These are phyloP conservation scores for Hypoxylon perforatum DNA, from an alignment of 495 filamentous ascomycete species.

Conservation along the genomic window DNA sequence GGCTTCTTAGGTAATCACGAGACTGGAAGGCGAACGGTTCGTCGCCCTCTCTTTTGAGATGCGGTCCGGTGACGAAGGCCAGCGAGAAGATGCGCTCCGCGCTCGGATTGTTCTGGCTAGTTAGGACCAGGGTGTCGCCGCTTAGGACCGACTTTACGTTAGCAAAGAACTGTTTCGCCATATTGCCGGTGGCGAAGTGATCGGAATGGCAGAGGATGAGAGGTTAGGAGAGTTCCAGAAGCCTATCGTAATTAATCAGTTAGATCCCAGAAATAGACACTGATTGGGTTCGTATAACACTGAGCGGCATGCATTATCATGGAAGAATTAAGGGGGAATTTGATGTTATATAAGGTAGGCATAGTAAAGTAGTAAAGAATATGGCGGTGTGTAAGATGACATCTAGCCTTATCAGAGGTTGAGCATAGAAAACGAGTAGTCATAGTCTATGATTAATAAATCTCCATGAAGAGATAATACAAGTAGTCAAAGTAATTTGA, in stretches of 20 bases:
- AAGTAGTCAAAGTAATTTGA: not conserved
- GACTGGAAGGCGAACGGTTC: conserved; percentile 93
- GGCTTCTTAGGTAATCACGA: conserved; percentile 86
- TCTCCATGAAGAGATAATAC: not conserved
- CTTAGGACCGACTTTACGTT: conserved; percentile 94
- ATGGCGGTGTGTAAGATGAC: conserved; percentile 8
- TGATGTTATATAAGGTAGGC: conserved; percentile 1
- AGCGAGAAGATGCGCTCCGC: conserved; percentile 86
- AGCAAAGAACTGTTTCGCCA: conserved; percentile 64
- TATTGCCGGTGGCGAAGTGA: conserved; percentile 38
- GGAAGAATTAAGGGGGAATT: not conserved
- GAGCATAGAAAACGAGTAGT: not conserved
- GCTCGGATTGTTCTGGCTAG: conserved; percentile 76
- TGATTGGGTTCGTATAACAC: not conserved
- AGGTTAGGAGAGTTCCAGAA: conserved; percentile 31
- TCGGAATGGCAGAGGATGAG: conserved; percentile 8
- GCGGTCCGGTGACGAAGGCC: conserved; percentile 89
- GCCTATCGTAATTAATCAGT: conserved; percentile 23
- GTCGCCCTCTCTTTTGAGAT: conserved; percentile 87
- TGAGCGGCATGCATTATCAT: not conserved
- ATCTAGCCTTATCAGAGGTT: not conserved
- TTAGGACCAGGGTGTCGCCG: conserved; percentile 88
- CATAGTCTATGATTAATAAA: not conserved
- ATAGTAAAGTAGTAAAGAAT: not conserved
- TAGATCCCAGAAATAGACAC: not conserved